Conservation (phyloP, 2,329 filamentous ascomycete species). For the Colletotrichum trifolii region DNA sequence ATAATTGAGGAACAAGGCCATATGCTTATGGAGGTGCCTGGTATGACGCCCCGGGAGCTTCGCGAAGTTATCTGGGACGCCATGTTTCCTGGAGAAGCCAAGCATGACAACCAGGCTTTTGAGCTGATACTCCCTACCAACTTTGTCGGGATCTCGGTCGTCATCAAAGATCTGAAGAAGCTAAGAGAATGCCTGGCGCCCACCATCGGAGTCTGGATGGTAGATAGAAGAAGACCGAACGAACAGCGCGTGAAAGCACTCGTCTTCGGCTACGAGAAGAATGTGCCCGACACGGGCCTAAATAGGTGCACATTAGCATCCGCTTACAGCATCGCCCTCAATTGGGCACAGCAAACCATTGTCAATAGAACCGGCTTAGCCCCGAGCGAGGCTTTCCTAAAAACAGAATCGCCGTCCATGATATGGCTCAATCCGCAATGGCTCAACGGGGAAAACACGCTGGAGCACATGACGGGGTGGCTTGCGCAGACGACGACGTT, state of each 20-base stretch:
- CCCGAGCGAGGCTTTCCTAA: neutral
- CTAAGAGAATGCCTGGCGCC: constrained; percentile 47
- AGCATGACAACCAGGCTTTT: constrained; percentile 29
- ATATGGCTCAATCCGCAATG: neutral
- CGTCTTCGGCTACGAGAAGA: neutral
- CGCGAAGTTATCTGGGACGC: neutral
- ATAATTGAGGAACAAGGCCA: neutral
- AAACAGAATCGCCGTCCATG: neutral
- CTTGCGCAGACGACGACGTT: neutral
- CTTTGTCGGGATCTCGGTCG: neutral
- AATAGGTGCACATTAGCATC: neutral
- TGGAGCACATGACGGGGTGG: no score
- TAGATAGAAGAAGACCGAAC: neutral
- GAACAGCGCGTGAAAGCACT: neutral
- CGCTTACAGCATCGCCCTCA: neutral
- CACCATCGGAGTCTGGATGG: neutral
- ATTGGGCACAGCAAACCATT: neutral
- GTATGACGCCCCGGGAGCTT: neutral
- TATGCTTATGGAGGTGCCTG: neutral
- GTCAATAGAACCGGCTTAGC: neutral
- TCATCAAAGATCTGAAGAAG: constrained; percentile 26
- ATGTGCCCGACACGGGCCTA: neutral
- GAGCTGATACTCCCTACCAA: neutral
- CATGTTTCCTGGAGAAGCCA: neutral
- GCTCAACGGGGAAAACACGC: no score